phyloP scores from a whole-genome alignment of 2,329 filamentous ascomycete genomes.

The Orbilia quercus region DNA sequence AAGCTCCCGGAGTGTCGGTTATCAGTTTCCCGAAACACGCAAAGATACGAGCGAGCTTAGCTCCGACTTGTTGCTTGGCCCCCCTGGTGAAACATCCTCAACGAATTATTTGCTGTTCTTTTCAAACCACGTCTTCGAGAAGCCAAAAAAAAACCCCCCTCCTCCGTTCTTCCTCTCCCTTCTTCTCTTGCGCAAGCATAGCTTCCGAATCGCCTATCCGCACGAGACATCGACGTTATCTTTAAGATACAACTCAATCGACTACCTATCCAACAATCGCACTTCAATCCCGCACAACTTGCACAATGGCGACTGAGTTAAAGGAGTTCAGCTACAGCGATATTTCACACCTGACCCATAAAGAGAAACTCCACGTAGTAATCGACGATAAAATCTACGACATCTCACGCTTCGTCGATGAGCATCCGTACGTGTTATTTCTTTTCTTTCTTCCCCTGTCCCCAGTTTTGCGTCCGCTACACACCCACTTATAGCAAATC shows the following conservation, averaged over 20 bases:
- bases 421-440: slow-evolving; percentile 78
- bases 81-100: slow-evolving; percentile 48
- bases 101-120: slow-evolving; percentile 56
- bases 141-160: slow-evolving; percentile 13
- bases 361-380: slow-evolving; percentile 83
- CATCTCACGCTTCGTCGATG: slow-evolving; percentile 86
- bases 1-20: slow-evolving; percentile 41
- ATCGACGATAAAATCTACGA: slow-evolving; percentile 99
- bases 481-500: slow-evolving; percentile 6
- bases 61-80: slow-evolving; percentile 30
- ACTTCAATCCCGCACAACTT: not conserved
- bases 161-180: not conserved
- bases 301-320: slow-evolving; percentile 41
- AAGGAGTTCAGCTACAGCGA: slow-evolving; percentile 78
- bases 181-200: slow-evolving; percentile 15
- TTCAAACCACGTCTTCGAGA: slow-evolving; percentile 38
- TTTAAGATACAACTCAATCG: not conserved
- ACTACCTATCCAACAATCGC: slow-evolving; percentile 4
- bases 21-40: slow-evolving; percentile 39
- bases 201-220: slow-evolving; percentile 2
- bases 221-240: not conserved
- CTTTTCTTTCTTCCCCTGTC: slow-evolving; percentile 61
- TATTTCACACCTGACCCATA: slow-evolving; percentile 84
- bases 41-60: slow-evolving; percentile 26
- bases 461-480: slow-evolving; percentile 4